Percentiles rank a stretch among this genome's conserved stretches.
Conservation (phyloP, 306 rosid species). For the Hippophae gyantsensis region DNA sequence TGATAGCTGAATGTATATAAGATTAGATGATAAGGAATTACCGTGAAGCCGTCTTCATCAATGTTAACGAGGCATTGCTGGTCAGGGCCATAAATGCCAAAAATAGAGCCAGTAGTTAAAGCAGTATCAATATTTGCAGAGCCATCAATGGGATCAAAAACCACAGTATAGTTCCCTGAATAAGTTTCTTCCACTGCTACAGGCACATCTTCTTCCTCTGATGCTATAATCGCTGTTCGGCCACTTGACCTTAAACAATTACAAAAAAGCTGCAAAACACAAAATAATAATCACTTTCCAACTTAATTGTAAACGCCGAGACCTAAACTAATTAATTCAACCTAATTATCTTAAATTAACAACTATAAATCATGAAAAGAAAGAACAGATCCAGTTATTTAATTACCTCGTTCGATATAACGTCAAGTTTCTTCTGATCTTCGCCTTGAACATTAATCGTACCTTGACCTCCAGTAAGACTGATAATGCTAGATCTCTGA, state of each 20-base stretch:
- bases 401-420: conserved; percentile 97
- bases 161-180: conserved; percentile 92
- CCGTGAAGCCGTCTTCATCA: conserved; percentile 49
- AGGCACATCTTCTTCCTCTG: conserved; percentile 98
- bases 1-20: neutral
- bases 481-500: conserved; percentile 79
- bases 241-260: conserved; percentile 96
- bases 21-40: conserved; percentile 19
- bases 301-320: neutral
- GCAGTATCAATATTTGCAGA: conserved; percentile 97
- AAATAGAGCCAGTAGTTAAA: conserved; percentile 93
- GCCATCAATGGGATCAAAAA: conserved; percentile 95
- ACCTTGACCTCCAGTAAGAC: conserved; percentile 86
- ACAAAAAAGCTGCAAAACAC: conserved; percentile 60
- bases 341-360: neutral
- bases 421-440: conserved; percentile 93
- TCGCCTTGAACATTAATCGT: conserved; percentile 89
- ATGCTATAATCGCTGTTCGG: conserved; percentile 94
- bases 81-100: conserved; percentile 93
- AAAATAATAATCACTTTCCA: neutral
- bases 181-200: conserved; percentile 99
- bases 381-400: conserved; percentile 1
- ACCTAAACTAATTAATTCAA: neutral
- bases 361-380: neutral
- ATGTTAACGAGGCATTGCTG: conserved; percentile 76